Evolutionary conservation across 2,329 filamentous ascomycete species (phyloP).

Genomic region (Aspergillus latus): DNA sequence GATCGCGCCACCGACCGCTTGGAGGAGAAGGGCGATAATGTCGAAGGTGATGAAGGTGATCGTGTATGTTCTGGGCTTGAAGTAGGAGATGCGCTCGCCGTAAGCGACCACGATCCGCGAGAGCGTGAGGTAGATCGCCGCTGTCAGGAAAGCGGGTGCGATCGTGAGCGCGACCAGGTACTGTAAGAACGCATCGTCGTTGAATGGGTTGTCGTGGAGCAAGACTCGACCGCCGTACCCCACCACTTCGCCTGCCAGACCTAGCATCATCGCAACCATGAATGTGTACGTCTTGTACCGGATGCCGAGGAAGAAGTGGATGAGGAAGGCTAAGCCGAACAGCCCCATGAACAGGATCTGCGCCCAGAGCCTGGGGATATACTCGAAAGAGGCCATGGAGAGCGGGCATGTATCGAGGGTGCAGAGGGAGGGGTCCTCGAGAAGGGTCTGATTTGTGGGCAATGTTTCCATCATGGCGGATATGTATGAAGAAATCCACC

Average conservation of each 20-base stretch:
- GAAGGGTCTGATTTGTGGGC: slow-evolving; percentile 3
- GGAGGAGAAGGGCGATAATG: slow-evolving; percentile 60
- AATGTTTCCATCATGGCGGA: not conserved
- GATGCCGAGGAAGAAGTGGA: slow-evolving; percentile 43
- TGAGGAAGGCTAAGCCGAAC: slow-evolving; percentile 49
- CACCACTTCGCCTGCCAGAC: slow-evolving; percentile 56
- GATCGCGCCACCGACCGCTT: slow-evolving; percentile 51
- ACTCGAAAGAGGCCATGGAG: slow-evolving; percentile 49
- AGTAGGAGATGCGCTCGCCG: slow-evolving; percentile 33
- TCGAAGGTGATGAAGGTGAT: slow-evolving; percentile 63
- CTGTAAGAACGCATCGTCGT: slow-evolving; percentile 44
- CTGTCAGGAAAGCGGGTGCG: slow-evolving; percentile 64
- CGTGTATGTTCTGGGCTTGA: slow-evolving; percentile 36
- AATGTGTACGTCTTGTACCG: slow-evolving; percentile 54
- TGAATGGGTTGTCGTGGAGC: slow-evolving; percentile 53
- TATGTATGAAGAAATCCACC: too few species aligned
- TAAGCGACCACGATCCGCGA: slow-evolving; percentile 35
- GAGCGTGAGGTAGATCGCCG: slow-evolving; percentile 61
- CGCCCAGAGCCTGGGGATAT: slow-evolving; percentile 54
- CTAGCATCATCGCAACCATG: slow-evolving; percentile 54
- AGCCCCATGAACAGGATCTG: slow-evolving; percentile 55
- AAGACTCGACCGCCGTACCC: slow-evolving; percentile 61
- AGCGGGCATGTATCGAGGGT: slow-evolving; percentile 40
- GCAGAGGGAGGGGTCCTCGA: slow-evolving; percentile 27
- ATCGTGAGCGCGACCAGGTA: slow-evolving; percentile 64